A percentile compares a stretch with the other conserved stretches of the same genome.
Evolutionary conservation across 164 flowering plant genomes (phyloP).

Genomic region (Echeveria elegans): DNA sequence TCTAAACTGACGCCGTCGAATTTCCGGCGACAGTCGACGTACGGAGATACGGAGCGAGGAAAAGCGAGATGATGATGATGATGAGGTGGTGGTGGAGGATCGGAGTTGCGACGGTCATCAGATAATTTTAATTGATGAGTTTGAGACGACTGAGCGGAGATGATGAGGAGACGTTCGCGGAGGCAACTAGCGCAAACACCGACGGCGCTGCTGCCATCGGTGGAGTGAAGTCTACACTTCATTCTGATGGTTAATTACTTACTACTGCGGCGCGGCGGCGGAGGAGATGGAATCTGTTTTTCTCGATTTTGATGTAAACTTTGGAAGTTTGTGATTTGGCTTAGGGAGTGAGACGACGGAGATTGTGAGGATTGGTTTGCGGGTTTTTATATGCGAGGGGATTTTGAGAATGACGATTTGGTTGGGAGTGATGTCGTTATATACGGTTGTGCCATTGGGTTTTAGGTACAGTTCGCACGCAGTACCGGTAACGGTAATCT

Average conservation of each 20-base stretch:
- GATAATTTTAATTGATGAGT: neutral
- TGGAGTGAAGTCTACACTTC: slow-evolving; percentile 7
- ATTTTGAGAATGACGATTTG: neutral
- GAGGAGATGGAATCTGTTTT: neutral
- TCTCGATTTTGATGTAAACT: neutral
- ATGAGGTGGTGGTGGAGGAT: too few species aligned
- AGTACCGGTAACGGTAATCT: too few species aligned
- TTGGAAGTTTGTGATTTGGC: neutral
- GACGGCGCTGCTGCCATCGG: slow-evolving; percentile 9
- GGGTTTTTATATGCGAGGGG: neutral
- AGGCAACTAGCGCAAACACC: slow-evolving; percentile 16
- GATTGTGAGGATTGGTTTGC: neutral
- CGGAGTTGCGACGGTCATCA: slow-evolving; percentile 6
- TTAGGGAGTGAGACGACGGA: neutral
- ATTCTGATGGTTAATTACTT: neutral
- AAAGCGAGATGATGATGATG: neutral
- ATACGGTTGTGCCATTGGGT: neutral
- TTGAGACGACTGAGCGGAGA: slow-evolving; percentile 8
- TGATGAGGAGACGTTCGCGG: slow-evolving; percentile 11
- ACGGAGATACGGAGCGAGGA: slow-evolving; percentile 14
- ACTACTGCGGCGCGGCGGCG: neutral
- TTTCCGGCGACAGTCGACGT: slow-evolving; percentile 7
- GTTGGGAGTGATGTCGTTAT: neutral
- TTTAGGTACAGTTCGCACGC: too few species aligned
- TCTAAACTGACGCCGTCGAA: neutral